These are phyloP conservation scores for Helichrysum umbraculigerum DNA, from an alignment of 129 eudicot genomes.

Conservation along the genomic window DNA sequence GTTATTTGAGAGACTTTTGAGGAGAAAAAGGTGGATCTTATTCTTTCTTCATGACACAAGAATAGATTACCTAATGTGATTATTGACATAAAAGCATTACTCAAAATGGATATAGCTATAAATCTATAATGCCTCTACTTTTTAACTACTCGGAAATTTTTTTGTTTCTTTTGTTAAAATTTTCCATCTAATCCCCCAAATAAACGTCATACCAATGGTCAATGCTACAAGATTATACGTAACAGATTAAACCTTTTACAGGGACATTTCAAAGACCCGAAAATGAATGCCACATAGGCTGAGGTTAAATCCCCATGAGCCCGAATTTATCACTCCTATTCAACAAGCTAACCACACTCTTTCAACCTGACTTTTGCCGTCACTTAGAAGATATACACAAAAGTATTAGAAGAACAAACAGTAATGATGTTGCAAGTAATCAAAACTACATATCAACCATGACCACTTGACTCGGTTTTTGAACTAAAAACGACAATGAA, in stretches of 20 bases:
- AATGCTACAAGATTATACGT: background rate
- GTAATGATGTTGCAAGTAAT: too few species aligned
- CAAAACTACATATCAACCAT: too few species aligned
- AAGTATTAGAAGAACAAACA: too few species aligned
- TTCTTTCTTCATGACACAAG: too few species aligned
- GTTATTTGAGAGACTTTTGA: background rate
- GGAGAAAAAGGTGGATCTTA: slow-evolving; percentile 20
- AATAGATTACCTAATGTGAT: too few species aligned
- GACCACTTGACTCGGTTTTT: too few species aligned
- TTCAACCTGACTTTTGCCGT: slow-evolving; percentile 45
- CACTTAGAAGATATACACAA: too few species aligned
- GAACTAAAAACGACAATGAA: too few species aligned
- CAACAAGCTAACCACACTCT: background rate
- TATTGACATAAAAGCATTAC: background rate
- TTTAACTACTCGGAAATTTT: too few species aligned
- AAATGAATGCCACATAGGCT: slow-evolving; percentile 1
- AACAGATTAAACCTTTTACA: background rate
- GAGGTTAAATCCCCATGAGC: background rate
- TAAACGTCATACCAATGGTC: background rate
- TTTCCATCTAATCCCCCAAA: background rate
- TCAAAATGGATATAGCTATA: background rate
- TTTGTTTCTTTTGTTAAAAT: too few species aligned
- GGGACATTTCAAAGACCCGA: background rate
- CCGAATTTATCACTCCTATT: background rate
- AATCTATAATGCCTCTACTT: too few species aligned